Base-by-base conservation (phyloP, 2,329 filamentous ascomycete genomes). In the Alternaria sp. region DNA sequence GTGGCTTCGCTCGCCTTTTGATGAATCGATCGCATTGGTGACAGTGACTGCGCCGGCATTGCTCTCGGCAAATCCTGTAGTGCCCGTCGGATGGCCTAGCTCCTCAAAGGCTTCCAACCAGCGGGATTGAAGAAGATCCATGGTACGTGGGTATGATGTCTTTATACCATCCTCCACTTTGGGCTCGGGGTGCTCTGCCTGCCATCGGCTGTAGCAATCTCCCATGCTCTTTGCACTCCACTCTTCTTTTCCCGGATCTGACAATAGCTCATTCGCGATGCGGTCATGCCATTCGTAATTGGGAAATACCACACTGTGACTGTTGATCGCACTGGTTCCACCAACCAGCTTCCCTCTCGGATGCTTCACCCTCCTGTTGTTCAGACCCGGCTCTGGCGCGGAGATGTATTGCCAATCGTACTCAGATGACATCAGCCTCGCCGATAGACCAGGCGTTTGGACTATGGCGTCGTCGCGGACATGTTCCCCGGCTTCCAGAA, bases 261-360 rank as follows among this genome's bases (percentile, higher is more conserved):
- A 45, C 2, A 71, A 46, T 49, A 71, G 66, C 40, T 60, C 55
- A 10, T 59, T 54, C 9, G 64, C 69, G 0, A 71, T 3, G 43
- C 66, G 66, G 51, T 71, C 66, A 19, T 71, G 67, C 66, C 66
- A 71, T 30, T 71, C 67, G 17, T 57, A 28, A 17, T 66, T 70
- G 5, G 67, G 67, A 26, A 66, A 71, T 3, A 71, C 66, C 19
- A 69, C 63, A 25, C 67, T 71, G 11, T 70, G 69, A 43, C 66
- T 68, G 40, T 71, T 71, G 23, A 70, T 71, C 19, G 67, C 68
- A 63, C 67, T 70, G 25, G 54, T 70, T 19, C 66, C 69, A 7
- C 69, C 67, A 3, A 69, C 64, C 36, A 70, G 23, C 44, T 65
- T 71, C 12, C 67, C 67, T 50, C 67, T 67, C 40, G 66, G 67